Evolutionary conservation across 129 eudicot genomes (phyloP), one percentile per base, ranked within the genome.

Genomic region (Artemisia annua): DNA sequence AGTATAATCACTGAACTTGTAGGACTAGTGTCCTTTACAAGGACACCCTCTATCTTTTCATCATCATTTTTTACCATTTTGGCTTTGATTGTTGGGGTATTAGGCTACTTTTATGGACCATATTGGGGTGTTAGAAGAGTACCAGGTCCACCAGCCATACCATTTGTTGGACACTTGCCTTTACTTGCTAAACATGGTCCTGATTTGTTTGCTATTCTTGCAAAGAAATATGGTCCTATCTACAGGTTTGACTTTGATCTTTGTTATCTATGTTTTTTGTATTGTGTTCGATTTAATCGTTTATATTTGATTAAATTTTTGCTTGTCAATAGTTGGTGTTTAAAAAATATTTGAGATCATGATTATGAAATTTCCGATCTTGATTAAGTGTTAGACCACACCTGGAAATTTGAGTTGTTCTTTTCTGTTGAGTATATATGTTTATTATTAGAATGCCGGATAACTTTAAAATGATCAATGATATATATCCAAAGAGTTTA

Each of bases 131-230:
- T 93, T 0, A 84, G 98, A 57, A 89, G 77, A 65, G 81, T 93
- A 4, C 98, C 98, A 39, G 95, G 98, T 69, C 98, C 98, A 70
- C 87, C 95, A 1, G 69, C 90, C 54, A 49, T 89, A 26, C 98
- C 98, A 1, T 70, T 93, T 2, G 18, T 93, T 7, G 98, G 98
- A 44, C 96, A 93, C 79, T 84, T 93, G 19, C 98, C 96, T 35
- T 73, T 93, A 87, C 87, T 93, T 61, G 96, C 98, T 52, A 81
- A 84, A 71, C 74, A 87, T 75, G 98, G 98, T 43, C 98, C 96
- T 58, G 86, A 87, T 56, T 81, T 85, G 20, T 93, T 93, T 85
- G 63, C 95, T 66, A 63, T 85, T 74, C 90, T 93, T 63, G 95
- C 98, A 71, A 84, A 85, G 44, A 73, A 77, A 16, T 85, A 93